Percentiles rank a stretch among this genome's conserved stretches.
These are phyloP conservation scores for Geoglossum cookeanum DNA, from an alignment of 2,329 filamentous ascomycete species.

Conservation along the genomic window DNA sequence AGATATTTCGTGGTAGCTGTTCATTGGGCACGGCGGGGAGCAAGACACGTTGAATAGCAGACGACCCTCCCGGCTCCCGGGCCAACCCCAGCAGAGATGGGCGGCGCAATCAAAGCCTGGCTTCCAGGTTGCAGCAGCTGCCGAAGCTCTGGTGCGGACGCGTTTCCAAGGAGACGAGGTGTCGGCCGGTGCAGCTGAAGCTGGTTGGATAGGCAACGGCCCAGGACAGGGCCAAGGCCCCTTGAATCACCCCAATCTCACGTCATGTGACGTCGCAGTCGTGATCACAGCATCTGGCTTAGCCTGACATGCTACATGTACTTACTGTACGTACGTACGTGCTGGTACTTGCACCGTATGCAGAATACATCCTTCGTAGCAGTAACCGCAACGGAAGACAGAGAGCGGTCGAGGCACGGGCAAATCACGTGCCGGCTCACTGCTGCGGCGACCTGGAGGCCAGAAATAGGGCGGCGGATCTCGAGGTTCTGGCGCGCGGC, in stretches of 20 bases:
- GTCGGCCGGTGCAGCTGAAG: not conserved
- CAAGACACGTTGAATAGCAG: not conserved
- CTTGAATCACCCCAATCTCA: not conserved
- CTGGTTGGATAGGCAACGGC: slow-evolving; percentile 1
- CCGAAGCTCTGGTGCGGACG: not conserved
- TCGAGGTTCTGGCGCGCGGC: not conserved
- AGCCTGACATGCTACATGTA: too few species aligned
- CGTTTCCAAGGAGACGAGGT: not conserved
- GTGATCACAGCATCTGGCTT: too few species aligned
- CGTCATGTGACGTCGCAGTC: not conserved
- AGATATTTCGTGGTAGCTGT: not conserved
- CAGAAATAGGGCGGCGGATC: not conserved
- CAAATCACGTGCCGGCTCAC: not conserved
- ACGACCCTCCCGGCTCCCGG: not conserved
- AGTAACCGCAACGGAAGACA: too few species aligned
- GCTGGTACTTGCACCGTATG: too few species aligned
- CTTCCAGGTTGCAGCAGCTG: not conserved
- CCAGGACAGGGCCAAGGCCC: not conserved
- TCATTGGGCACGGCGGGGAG: not conserved
- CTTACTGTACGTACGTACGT: too few species aligned
- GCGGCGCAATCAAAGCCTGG: not conserved
- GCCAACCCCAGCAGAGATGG: not conserved
- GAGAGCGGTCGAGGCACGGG: not conserved
- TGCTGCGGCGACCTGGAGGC: not conserved
- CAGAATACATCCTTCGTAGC: too few species aligned